These are phyloP conservation scores for Closterium sp. DNA, from an alignment of 139 green algal genomes.

Conservation along the genomic window DNA sequence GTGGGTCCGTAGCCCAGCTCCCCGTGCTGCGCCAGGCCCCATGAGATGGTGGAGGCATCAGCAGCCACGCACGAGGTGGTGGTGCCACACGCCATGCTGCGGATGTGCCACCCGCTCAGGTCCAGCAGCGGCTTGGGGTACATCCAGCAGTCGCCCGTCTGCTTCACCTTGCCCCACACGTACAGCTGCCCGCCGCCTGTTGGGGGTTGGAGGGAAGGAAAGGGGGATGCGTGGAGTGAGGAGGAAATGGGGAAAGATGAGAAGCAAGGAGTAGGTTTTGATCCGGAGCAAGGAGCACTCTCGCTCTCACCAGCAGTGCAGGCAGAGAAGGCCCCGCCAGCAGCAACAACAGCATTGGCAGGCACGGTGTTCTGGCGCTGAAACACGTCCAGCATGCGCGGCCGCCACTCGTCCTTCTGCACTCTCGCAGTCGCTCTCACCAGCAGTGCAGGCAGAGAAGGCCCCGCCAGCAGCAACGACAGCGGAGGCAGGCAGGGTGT, in stretches of 20 bases:
- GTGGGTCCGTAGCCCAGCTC: constrained; percentile 85
- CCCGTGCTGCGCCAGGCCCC: constrained; percentile 74
- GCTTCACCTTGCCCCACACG: constrained; percentile 90
- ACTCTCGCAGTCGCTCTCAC: neutral
- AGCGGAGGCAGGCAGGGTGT: constrained; percentile 52
- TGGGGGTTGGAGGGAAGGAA: neutral
- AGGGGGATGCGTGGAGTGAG: neutral
- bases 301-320: neutral
- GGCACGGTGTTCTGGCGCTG: constrained; percentile 36
- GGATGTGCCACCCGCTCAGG: constrained; percentile 79
- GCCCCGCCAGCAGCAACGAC: constrained; percentile 63
- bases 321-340: constrained; percentile 49
- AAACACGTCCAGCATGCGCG: constrained; percentile 56
- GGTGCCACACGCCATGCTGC: constrained; percentile 73
- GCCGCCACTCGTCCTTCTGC: constrained; percentile 64
- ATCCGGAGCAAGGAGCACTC: too few species aligned
- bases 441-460: constrained; percentile 25
- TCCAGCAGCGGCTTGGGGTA: constrained; percentile 78
- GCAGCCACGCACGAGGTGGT: constrained; percentile 74
- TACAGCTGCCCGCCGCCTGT: constrained; percentile 72
- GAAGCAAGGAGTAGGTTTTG: neutral
- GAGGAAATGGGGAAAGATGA: neutral
- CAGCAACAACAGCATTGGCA: constrained; percentile 60
- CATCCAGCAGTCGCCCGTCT: constrained; percentile 84
- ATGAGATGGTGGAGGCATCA: constrained; percentile 69